These are phyloP conservation scores for Paecilomyces sp. DNA, from an alignment of 2,329 filamentous ascomycete species.

Conservation along the genomic window DNA sequence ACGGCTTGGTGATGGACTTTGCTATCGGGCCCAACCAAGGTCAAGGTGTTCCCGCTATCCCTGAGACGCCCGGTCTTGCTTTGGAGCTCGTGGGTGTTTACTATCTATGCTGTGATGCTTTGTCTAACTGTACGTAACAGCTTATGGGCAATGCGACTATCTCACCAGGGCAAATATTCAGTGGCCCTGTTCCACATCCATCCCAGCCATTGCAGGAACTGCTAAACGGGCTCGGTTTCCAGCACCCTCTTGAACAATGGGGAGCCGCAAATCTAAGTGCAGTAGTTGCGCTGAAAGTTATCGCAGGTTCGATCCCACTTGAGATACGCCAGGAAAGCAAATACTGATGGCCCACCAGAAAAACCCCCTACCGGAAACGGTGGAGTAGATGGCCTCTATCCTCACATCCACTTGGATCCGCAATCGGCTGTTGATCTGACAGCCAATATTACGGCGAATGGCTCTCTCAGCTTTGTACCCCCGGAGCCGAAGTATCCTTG, in stretches of 20 bases:
- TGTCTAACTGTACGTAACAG: background rate
- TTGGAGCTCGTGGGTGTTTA: slow-evolving; percentile 14
- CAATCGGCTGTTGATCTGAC: background rate
- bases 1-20: slow-evolving; percentile 39
- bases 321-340: background rate
- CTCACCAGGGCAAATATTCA: background rate
- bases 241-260: background rate
- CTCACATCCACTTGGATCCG: background rate
- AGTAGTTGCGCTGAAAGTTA: background rate
- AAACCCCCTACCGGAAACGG: background rate
- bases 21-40: slow-evolving; percentile 43
- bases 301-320: background rate
- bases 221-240: background rate
- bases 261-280: background rate
- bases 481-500: slow-evolving; percentile 20
- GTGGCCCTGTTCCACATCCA: background rate
- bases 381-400: background rate
- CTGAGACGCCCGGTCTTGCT: slow-evolving; percentile 20
- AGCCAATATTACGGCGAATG: background rate
- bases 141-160: background rate
- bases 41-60: slow-evolving; percentile 37
- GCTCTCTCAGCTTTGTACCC: background rate
- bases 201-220: background rate
- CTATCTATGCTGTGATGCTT: slow-evolving; percentile 9
- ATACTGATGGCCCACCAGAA: background rate